phyloP scores from a whole-genome alignment of 2,329 filamentous ascomycete species.

The Pseudopyricularia cyperi region DNA sequence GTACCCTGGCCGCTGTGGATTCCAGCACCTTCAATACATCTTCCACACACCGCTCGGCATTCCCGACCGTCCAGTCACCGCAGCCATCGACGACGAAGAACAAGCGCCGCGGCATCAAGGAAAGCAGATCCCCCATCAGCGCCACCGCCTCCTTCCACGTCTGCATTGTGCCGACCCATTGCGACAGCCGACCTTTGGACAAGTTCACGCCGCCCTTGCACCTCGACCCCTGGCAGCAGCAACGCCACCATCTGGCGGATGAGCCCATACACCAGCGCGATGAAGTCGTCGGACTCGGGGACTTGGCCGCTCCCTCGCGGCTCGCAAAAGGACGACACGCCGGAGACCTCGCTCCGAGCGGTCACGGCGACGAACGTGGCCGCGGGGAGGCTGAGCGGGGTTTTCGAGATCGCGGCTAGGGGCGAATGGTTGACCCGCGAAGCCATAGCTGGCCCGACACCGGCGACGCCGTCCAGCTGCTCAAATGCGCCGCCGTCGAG shows the following conservation, averaged over 20 bases:
- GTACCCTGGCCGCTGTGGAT: neutral
- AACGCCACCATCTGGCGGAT: slow-evolving; percentile 8
- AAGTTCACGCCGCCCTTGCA: neutral
- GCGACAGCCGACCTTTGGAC: neutral
- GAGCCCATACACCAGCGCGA: slow-evolving; percentile 3
- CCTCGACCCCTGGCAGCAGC: slow-evolving; percentile 3
- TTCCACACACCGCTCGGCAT: neutral
- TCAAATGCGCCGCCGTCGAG: neutral
- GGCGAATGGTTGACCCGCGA: neutral
- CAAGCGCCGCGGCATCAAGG: neutral
- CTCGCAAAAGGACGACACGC: slow-evolving; percentile 10
- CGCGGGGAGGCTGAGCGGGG: slow-evolving; percentile 4
- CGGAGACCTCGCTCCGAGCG: neutral
- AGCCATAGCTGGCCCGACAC: slow-evolving; percentile 5
- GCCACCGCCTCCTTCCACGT: neutral
- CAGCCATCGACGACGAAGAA: neutral
- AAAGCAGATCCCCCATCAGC: neutral
- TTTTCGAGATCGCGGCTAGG: slow-evolving; percentile 3
- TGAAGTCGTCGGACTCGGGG: neutral
- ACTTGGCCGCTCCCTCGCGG: neutral
- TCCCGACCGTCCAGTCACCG: neutral
- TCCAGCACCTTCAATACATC: neutral
- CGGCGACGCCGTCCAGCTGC: neutral
- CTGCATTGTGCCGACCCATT: neutral
- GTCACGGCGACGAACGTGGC: slow-evolving; percentile 5